Base-by-base conservation (phyloP, 23 red algal species). In the Gracilaria gracilis region DNA sequence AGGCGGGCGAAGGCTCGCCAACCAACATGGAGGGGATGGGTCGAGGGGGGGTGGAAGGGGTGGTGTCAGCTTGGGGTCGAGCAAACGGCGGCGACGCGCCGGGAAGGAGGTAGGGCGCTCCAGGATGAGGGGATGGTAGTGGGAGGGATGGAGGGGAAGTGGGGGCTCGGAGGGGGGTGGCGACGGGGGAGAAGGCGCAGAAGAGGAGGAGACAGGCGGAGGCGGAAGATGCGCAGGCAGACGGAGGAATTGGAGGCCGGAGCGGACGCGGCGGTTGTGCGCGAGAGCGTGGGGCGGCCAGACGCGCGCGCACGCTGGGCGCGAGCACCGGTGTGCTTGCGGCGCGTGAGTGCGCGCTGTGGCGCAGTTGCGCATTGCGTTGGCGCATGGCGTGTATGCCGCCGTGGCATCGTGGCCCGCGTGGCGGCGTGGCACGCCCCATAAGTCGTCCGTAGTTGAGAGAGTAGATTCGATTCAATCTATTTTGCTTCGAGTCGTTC, bases 11-110 rank as follows among this genome's bases (percentile, higher is more conserved):
- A 19, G 69, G 23, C 16, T 75, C 69, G 35, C 69, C 69, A 19
- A 75, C 69, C 69, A 75, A 75, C 69, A 75, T 75, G 39, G 69
- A 46, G 69, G 13, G 69, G 17, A 19, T 1, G 14, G 14, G 37
- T 7, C n/a, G 11, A 1, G 19, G 29, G 25, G 80, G 38, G 31
- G 33, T 23, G 80, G 57, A 65, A 57, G 37, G 57, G 80, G 61
- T 9, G 61, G 54, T 50, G 57, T 61, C 54, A 83, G 57, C 57
- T 83, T 83, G 8, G 57, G 57, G 51, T 83, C 80, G 28, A 27
- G 57, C 40, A 61, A 25, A 66, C 80, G 48, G 57, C 80, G 80
- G 61, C 80, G 80, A 64, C 80, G 80, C 54, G 80, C 80, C 80
- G 80, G 80, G 16, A 57, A 61, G 28, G 27, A 37, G 57, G 38